Evolutionary conservation across 139 green algal genomes (phyloP), one percentile per base, ranked within the genome.

Genomic region (Chlorella sorokiniana): DNA sequence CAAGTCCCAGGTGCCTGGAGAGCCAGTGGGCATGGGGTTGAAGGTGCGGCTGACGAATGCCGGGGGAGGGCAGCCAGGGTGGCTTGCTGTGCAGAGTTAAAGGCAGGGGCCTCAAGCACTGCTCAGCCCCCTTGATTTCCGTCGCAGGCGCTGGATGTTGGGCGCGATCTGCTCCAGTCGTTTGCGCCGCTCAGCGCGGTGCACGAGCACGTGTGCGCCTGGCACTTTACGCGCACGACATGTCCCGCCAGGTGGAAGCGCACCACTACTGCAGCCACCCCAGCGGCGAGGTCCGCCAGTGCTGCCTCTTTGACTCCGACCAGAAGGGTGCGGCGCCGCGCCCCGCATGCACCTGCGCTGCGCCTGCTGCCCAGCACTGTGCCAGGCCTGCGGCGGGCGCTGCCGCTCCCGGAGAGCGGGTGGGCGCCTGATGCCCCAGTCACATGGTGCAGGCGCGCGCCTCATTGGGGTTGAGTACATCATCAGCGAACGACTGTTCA

Each of bases 401-500:
- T n/a, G n/a, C n/a, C n/a, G n/a, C n/a, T n/a, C n/a, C n/a, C n/a
- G n/a, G n/a, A n/a, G n/a, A n/a, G n/a, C n/a, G n/a, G n/a, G n/a
- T n/a, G n/a, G n/a, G n/a, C n/a, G n/a, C n/a, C n/a, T n/a, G n/a
- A n/a, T n/a, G n/a, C n/a, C n/a, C n/a, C n/a, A n/a, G n/a, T n/a
- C n/a, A n/a, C n/a, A n/a, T n/a, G n/a, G n/a, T 40, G 74, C 87
- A 37, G 74, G 88, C 56, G 92, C 92, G 0, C 87, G 90, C 2
- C 88, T 96, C 64, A 93, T 93, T 56, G 88, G 90, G 52, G 81
- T 95, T 23, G 91, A 96, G 81, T 96, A 95, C 91, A 93, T 96
- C 76, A 92, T 96, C 78, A 84, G 56, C 10, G 77, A 88, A 23
- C 59, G 84, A 16, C 79, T 95, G 38, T 96, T 90, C 81, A 78